Evolutionary conservation across 148 eudicot species (phyloP), one percentile per base, ranked within the genome.

Genomic region (Fagopyrum esculentum): DNA sequence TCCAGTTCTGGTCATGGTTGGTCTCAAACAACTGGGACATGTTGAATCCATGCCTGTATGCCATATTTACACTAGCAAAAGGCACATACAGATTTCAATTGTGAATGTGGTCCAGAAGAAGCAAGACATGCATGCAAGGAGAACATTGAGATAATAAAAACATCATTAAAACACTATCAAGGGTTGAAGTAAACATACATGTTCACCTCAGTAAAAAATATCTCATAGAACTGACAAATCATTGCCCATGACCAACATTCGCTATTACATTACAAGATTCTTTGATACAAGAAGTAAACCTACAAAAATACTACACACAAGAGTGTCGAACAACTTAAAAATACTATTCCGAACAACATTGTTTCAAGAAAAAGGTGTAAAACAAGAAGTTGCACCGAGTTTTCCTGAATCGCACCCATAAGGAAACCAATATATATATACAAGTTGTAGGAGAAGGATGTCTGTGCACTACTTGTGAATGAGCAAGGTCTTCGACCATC

Each of bases 1-100:
- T 83, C 98, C 93, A 88, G 60, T 86, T 82, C 78, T 88, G 90
- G 75, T 90, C 91, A 73, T 74, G 76, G 35, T 89, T 89, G 57
- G 84, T 77, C 47, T 87, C 98, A 82, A 82, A 82, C 74, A 83
- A 82, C 54, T 86, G 89, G n/a, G 89, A 49, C 9, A 90, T 40
- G 71, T 73, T 86, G 77, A 85, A 84, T 63, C 73, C 46, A 75
- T 84, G 85, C 79, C 91, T 86, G 63, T 90, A 89, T 74, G 86
- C 95, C 97, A 92, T 92, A 77, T 76, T 77, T 70, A 79, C 46
- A 77, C 72, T 8, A 47, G 47, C 16, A 6, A 35, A 17, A 46
- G 29, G 16, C 55, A 19, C 5, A 43, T 13, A 66, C 71, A 13
- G 43, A 3, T 35, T 66, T 66, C 43, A 46, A 13, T 46, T 66